Evolutionary conservation across 371 early-diverging fungal species (phyloP), one percentile per base, ranked within the genome.

Genomic region (Circinella umbellata): DNA sequence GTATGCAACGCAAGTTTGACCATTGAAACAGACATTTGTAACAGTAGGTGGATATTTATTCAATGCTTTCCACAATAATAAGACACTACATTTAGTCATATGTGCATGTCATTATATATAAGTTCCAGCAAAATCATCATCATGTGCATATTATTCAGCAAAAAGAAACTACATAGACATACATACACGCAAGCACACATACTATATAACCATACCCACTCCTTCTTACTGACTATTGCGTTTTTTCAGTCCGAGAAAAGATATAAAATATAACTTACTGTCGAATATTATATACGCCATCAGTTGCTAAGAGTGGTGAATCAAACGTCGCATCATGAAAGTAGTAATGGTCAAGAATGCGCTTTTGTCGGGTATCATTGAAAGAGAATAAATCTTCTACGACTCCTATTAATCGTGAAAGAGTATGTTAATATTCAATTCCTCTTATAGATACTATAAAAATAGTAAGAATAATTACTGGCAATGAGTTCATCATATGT

Each of bases 31-130:
- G 17, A 75, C 57, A 14, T 72, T 69, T 38, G 63, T 67, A 37
- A 75, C 39, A 15, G 35, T 69, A 17, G 76, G 76, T 27, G 64
- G 63, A 7, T 59, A 49, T 65, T 63, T 61, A 54, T 75, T 75
- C 13, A 75, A 37, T 15, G 64, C 64, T 64, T 69, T 75, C 76
- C 76, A 75, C 7, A 72, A 53, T 10, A 72, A 46, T n/a, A 75
- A 62, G 37, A 69, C 62, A 11, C 73, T 73, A 37, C 27, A 27
- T 27, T 27, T 27, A 27, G 27, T 27, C 27, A 27, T 27, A 27
- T 27, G 27, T 27, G 27, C 27, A 27, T 27, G 27, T 27, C 27
- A 27, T 27, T 27, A 27, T 27, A 27, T 27, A 27, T 27, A 27
- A 27, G 27, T 27, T 27, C 27, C 27, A 27, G 2, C 27, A 27